These are phyloP conservation scores for Diplocarpon rosae DNA, from an alignment of 2,329 filamentous ascomycete species.

Conservation along the genomic window DNA sequence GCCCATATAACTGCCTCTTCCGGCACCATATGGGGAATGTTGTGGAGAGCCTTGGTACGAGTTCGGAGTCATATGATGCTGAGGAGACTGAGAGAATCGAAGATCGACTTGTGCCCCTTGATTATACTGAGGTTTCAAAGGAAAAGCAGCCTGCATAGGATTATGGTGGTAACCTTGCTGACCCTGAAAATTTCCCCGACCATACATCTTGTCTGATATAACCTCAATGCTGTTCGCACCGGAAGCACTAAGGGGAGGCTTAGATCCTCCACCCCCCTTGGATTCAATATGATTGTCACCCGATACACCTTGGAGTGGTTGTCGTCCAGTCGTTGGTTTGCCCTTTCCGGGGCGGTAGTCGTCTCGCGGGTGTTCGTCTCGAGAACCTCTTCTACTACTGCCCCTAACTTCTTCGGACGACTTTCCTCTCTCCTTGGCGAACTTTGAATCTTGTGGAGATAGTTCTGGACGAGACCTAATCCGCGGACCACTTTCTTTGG, in stretches of 20 bases:
- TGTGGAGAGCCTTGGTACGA: constrained; percentile 51
- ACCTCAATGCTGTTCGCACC: constrained; percentile 28
- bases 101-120: constrained; percentile 26
- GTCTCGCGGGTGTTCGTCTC: constrained; percentile 20
- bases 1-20: constrained; percentile 40
- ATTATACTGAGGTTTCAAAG: constrained; percentile 29
- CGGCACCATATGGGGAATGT: constrained; percentile 47
- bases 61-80: constrained; percentile 41
- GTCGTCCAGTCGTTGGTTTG: constrained; percentile 11
- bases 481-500: constrained; percentile 8
- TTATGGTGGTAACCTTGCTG: constrained; percentile 28
- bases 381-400: constrained; percentile 2
- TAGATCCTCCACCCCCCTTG: too few relatives aligned
- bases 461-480: constrained; percentile 16
- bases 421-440: constrained; percentile 7
- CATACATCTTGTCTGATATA: constrained; percentile 27
- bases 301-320: constrained; percentile 17
- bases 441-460: constrained; percentile 21
- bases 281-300: too few relatives aligned
- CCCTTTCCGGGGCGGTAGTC: constrained; percentile 20
- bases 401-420: constrained; percentile 14
- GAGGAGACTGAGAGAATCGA: constrained; percentile 46
- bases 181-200: constrained; percentile 26
- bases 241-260: not conserved
- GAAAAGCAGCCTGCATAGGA: constrained; percentile 29